These are phyloP conservation scores for Penicillium sp. DNA, from an alignment of 2,329 filamentous ascomycete species.

Conservation along the genomic window DNA sequence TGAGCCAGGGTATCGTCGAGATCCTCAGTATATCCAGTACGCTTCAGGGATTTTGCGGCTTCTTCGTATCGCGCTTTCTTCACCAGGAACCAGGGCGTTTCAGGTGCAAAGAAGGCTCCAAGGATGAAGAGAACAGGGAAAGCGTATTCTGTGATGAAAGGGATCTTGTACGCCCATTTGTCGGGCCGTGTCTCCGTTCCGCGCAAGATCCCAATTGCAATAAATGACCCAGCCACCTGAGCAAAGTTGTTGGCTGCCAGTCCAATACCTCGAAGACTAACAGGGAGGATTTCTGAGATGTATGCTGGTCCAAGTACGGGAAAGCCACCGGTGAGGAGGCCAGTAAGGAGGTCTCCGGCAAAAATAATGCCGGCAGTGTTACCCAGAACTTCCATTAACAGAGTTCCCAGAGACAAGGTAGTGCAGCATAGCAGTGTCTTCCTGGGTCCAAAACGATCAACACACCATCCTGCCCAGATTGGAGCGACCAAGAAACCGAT, in stretches of 20 bases:
- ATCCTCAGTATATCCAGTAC: slow-evolving; percentile 18
- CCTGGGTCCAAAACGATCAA: slow-evolving; percentile 29
- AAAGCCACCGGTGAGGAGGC: slow-evolving; percentile 61
- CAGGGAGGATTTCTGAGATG: slow-evolving; percentile 31
- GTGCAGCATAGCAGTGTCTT: slow-evolving; percentile 27
- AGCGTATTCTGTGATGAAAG: slow-evolving; percentile 28
- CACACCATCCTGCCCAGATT: slow-evolving; percentile 24
- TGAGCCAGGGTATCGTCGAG: slow-evolving; percentile 23
- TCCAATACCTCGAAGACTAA: slow-evolving; percentile 31
- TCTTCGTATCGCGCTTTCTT: slow-evolving; percentile 21
- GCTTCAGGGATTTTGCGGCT: slow-evolving; percentile 16
- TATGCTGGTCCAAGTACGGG: slow-evolving; percentile 53
- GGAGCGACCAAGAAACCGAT: slow-evolving; percentile 28
- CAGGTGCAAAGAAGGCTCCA: slow-evolving; percentile 23
- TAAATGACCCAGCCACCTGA: slow-evolving; percentile 33
- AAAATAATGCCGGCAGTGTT: slow-evolving; percentile 55
- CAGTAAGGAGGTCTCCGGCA: slow-evolving; percentile 61
- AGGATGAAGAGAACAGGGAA: slow-evolving; percentile 23
- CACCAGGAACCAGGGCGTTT: slow-evolving; percentile 29
- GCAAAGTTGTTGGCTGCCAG: slow-evolving; percentile 32
- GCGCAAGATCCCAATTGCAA: slow-evolving; percentile 32
- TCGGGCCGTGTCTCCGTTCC: slow-evolving; percentile 18
- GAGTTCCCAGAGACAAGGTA: slow-evolving; percentile 44
- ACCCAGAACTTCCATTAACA: slow-evolving; percentile 65
- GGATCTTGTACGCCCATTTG: slow-evolving; percentile 24